Base-by-base conservation (phyloP, 73 alveolate species). In the Paramecium bursaria region DNA sequence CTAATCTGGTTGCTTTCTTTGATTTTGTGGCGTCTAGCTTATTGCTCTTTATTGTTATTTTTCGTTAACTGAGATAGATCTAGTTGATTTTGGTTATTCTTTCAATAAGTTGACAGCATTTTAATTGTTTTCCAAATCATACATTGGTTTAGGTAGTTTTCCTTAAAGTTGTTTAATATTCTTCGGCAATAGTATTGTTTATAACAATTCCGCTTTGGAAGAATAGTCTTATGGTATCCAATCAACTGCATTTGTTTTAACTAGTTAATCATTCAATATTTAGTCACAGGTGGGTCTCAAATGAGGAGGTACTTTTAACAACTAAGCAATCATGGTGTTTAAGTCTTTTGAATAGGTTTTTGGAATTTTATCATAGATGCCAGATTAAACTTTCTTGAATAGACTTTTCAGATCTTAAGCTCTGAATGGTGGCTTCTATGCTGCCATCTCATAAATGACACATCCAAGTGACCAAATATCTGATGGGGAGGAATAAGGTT, bases 381-480 rank as follows among this genome's bases (percentile, higher is more conserved):
- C 95, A 75, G 85, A 54, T 17, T 55, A 33, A 9, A 90, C 95
- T 57, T 88, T 90, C 48, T 61, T 90, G 54, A 75, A 90, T 15
- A 88, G 53, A 6, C 87, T 76, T 53, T 88, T 25, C 87, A 88
- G 51, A 39, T 88, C 91, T 47, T 88, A 22, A 1, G 94, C 94
- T 49, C 91, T 55, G 48, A 88, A 88, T 13, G 94, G 94, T 10
- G 94, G 94, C 42, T 82, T 85, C 7, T 86, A 48, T 23, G 94
- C 44, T 22, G 92, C 85, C 94, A 88, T 88, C 74, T 88, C 94
- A 88, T 88, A 88, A 11, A 88, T 67, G 2, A 86, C 94, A 74
- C 94, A 88, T 5, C 94, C 94, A 57, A 88, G 48, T 33, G 92
- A 86, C 94, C 94, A 88, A 10, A 88, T 88, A 42, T 88, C 94